A percentile compares a stretch with the other conserved stretches of the same genome.
Evolutionary conservation across 2,329 filamentous ascomycete species (phyloP).

Genomic region (Cercospora sp.): DNA sequence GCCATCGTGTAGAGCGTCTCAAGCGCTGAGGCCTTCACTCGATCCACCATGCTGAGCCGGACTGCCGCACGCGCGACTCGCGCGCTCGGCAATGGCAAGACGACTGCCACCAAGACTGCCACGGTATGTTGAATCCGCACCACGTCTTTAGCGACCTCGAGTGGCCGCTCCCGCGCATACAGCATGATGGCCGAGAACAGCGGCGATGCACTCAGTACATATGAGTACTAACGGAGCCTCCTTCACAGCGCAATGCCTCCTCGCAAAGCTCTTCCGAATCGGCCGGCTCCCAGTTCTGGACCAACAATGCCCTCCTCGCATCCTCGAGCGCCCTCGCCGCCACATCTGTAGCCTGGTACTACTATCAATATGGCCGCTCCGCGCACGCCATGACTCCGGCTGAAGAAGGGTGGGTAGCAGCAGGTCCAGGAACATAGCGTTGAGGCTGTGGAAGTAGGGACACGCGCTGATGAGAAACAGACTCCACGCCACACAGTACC

Average conservation of each 20-base stretch:
- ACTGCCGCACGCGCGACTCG: conserved; percentile 86
- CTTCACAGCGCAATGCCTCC: conserved; percentile 61
- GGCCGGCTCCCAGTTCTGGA: conserved; percentile 69
- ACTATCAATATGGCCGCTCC: conserved; percentile 88
- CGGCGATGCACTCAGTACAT: conserved; percentile 13
- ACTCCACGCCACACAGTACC: conserved; percentile 87
- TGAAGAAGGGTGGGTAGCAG: conserved; percentile 85
- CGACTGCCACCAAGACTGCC: conserved; percentile 49
- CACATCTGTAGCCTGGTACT: conserved; percentile 95
- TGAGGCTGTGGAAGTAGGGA: neutral
- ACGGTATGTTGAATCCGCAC: conserved; percentile 43
- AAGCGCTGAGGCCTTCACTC: conserved; percentile 37
- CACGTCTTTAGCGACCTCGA: conserved; percentile 8
- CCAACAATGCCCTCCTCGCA: conserved; percentile 81
- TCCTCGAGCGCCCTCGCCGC: conserved; percentile 83
- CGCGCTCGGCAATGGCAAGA: conserved; percentile 79
- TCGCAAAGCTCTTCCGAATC: conserved; percentile 68
- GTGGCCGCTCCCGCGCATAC: neutral
- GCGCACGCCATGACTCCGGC: conserved; percentile 87
- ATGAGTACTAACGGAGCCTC: conserved; percentile 19
- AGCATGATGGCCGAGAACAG: neutral
- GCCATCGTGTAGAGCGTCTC: conserved; percentile 31
- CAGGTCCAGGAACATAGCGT: neutral
- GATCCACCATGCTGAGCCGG: conserved; percentile 82
- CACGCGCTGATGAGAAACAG: conserved; percentile 51